Evolutionary conservation across 164 flowering plant genomes (phyloP).

Genomic region (Vitis amurensis): DNA sequence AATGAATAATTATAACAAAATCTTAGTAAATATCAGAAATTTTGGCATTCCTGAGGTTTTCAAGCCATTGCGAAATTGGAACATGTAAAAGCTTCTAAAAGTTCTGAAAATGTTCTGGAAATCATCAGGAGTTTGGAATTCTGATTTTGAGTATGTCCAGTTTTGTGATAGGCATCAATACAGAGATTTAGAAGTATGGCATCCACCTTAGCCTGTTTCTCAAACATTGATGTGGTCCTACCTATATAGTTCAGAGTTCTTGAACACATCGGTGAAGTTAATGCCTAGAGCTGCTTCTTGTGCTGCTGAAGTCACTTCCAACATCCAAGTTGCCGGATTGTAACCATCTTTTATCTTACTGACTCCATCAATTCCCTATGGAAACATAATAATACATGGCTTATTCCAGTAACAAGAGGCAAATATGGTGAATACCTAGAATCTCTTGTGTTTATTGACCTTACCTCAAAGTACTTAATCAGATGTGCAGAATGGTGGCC

Average conservation of each 20-base stretch:
- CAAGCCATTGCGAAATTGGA: no score
- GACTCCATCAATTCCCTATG: conserved; percentile 38
- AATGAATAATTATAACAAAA: not conserved
- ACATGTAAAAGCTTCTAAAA: no score
- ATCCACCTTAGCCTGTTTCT: no score
- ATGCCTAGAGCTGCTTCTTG: conserved; percentile 37
- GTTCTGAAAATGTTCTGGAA: no score
- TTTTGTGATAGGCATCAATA: no score
- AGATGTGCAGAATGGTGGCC: conserved; percentile 37
- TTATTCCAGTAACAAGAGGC: not conserved
- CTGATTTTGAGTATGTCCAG: no score
- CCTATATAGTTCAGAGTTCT: conserved; percentile 38
- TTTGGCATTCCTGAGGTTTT: no score
- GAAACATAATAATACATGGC: not conserved
- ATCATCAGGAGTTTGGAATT: no score
- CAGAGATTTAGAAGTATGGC: no score
- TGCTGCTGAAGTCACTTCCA: conserved; percentile 40
- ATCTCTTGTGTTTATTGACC: not conserved
- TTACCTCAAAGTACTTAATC: conserved; percentile 50
- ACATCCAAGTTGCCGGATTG: conserved; percentile 56
- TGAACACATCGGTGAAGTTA: conserved; percentile 32
- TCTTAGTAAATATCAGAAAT: not conserved
- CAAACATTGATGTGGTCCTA: not conserved
- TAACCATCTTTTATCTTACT: conserved; percentile 40
- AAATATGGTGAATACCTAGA: not conserved